Evolutionary conservation across 2,329 filamentous ascomycete genomes (phyloP), one percentile per base, ranked within the genome.

Genomic region (Alternaria ventricosa): DNA sequence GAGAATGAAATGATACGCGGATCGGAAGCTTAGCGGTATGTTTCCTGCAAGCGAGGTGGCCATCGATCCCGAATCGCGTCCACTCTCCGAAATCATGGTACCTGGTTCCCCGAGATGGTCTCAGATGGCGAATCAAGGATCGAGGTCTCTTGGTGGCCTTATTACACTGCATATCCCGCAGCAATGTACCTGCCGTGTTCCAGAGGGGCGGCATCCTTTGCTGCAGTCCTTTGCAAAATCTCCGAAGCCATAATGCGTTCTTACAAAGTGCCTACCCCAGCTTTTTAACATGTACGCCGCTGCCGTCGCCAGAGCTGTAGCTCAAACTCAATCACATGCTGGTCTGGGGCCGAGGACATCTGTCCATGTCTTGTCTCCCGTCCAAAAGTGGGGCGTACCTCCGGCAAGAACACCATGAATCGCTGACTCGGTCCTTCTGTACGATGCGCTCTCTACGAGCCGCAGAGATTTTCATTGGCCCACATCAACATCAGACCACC

Each of bases 321-420:
- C 44, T 46, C 36, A 55, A 62, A 62, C 44, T 51, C 45, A 58
- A 58, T 43, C 18, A 54, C n/a, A 50, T 30, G 10, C 18, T 55
- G 23, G 41, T 11, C 33, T 27, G 22, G 41, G 49, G 25, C 53
- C 54, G 28, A 49, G 47, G 18, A 20, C 41, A 25, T 44, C 36
- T 27, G 43, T n/a, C 54, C 50, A 15, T 44, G 49, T 57, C 47
- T 43, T 57, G 25, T 27, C 41, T 49, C 28, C 30, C 60, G 47
- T 41, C 47, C 15, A 18, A 45, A 47, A 59, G 60, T 30, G 60
- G 55, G 15, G 28, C 27, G n/a, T 43, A 33, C 27, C 33, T 23
- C 36, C 49, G 22, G 44, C 18, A 27, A 8, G 41, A 23, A 18
- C 23, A 44, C 33, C 53, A 57, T 44, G 45, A 57, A 55, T 50